Evolutionary conservation across 768 basidiomycete species (phyloP), one percentile per base, ranked within the genome.

Genomic region (Pulveroboletus sp.): DNA sequence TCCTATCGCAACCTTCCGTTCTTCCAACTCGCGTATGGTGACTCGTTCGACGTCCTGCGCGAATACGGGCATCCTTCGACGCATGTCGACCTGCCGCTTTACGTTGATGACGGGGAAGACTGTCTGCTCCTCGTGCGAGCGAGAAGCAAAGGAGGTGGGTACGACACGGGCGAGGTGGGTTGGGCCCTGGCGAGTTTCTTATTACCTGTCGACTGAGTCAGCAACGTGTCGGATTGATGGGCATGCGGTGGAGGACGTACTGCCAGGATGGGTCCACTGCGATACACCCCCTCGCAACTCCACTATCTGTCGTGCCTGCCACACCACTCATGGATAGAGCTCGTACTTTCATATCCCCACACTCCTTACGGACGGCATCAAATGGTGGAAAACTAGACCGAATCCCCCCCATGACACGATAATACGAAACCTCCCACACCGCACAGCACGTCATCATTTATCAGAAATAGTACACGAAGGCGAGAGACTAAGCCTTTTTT

Each of bases 181-280:
- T 91, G 89, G 89, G 83, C 84, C 4, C 64, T 92, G 53, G 89
- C 89, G 30, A 90, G 89, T 63, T 92, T 89, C 68, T 65, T 91
- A 63, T 74, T 83, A 23, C 86, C 86, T 9, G 59, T 83, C 50
- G 76, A 74, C 54, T 66, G 56, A 63, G 30, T 42, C 50, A 36
- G 26, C 36, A 23, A 45, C 32, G 41, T 40, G 43, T 45, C 47
- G 23, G 17, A 53, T 20, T 39, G 49, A 52, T 47, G 42, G 36
- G 22, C 44, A 40, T 27, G 43, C 23, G 42, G 43, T 49, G 36
- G 29, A 38, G 12, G 35, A 44, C n/a, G 45, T 49, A 26, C 35
- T 37, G 36, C 27, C 44, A 19, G n/a, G 39, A 16, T 46, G 43
- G 41, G 35, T 50, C 39, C 20, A 34, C 17, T 60, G 61, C 44